Base-by-base conservation (phyloP, 805 yeast genomes). In the Torulaspora quercuum region DNA sequence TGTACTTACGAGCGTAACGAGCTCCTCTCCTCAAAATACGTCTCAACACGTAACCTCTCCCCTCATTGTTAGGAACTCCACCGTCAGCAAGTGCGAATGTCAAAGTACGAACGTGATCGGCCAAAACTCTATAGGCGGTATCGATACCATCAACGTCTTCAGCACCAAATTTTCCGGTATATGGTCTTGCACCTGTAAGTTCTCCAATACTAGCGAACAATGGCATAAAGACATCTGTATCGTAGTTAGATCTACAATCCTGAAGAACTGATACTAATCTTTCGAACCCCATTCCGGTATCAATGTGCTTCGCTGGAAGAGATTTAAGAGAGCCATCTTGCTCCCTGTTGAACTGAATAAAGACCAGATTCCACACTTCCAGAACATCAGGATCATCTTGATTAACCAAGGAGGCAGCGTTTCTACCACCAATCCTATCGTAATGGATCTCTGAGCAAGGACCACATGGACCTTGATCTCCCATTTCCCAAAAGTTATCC, bases 401-500 rank as follows among this genome's bases (percentile, higher is more conserved):
- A 63, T 92, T 92, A 53, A 92, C 99, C 48, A 94, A 72, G 46
- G 66, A 55, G 12, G 97, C 72, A 37, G 97, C 98, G 58, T 92
- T 90, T 72, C 99, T 82, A 41, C 97, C 97, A 49, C 98, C 98
- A 48, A 92, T 88, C 68, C 98, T 80, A 66, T 92, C 99, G 64
- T 87, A 92, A 65, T 92, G 99, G 52, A 92, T 76, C 67, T 92
- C 99, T 15, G 95, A 83, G 69, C 98, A 94, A 35, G 99, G 99
- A 46, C 99, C 99, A 72, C 99, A 92, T 32, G 99, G 99, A 50
- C 99, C 99, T 70, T 90, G 97, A 59, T 94, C 99, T 55, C 99
- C 99, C 99, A 92, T 92, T 71, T 92, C 99, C 99, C 99, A 92
- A 67, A 92, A 92, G 68, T 92, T 92, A 63, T 92, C 99, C 58